These are phyloP conservation scores for Penicillium crystallinum DNA, from an alignment of 495 filamentous ascomycete species.

Conservation along the genomic window DNA sequence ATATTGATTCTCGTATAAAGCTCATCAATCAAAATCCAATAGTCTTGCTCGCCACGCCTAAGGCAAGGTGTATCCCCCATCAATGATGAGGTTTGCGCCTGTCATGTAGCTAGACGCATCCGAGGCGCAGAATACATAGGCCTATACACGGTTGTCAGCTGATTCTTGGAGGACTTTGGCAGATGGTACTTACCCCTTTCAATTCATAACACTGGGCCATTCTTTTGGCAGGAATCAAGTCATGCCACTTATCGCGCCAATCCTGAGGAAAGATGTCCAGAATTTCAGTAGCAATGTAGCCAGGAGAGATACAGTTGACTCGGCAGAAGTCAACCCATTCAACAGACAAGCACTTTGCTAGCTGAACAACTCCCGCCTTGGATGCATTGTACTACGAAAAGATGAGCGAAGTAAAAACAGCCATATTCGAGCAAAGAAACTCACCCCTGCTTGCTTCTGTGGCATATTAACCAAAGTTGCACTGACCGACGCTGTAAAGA, in stretches of 20 bases:
- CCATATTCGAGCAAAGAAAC: neutral
- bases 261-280: slow-evolving; percentile 19
- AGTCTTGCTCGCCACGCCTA: neutral
- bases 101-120: slow-evolving; percentile 38
- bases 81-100: slow-evolving; percentile 29
- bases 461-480: slow-evolving; percentile 43
- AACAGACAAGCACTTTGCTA: slow-evolving; percentile 33
- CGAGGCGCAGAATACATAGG: slow-evolving; percentile 30
- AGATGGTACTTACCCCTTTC: slow-evolving; percentile 23
- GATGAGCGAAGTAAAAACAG: neutral
- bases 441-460: slow-evolving; percentile 37
- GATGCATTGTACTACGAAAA: slow-evolving; percentile 32
- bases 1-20: too few species aligned
- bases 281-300: slow-evolving; percentile 40
- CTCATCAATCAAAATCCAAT: neutral
- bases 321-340: slow-evolving; percentile 38
- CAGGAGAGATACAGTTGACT: slow-evolving; percentile 43
- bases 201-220: slow-evolving; percentile 29
- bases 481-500: slow-evolving; percentile 40
- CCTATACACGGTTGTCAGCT: slow-evolving; percentile 9
- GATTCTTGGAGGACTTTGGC: neutral
- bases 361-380: slow-evolving; percentile 34
- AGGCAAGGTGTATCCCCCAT: slow-evolving; percentile 31
- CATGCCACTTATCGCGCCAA: slow-evolving; percentile 21
- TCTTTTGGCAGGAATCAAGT: slow-evolving; percentile 27